These are phyloP conservation scores for Globisporangium mamillatum DNA, from an alignment of 352 stramenopile genomes.

Conservation along the genomic window DNA sequence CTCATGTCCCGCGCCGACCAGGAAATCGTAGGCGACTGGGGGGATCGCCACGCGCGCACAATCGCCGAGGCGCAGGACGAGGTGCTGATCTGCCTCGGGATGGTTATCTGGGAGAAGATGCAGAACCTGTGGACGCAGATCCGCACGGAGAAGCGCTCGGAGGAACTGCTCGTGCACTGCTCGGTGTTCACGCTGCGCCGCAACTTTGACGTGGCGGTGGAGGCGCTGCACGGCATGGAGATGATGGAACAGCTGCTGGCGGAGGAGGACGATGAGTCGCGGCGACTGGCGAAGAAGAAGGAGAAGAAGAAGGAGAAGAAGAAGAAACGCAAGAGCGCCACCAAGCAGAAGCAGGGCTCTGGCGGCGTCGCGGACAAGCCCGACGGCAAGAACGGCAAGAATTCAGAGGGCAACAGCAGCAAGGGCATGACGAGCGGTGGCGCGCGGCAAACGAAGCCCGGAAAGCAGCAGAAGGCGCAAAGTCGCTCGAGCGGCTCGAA, in stretches of 20 bases:
- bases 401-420: slow-evolving; percentile 17
- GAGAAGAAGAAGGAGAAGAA: slow-evolving; percentile 89
- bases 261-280: slow-evolving; percentile 80
- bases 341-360: slow-evolving; percentile 60
- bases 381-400: slow-evolving; percentile 22
- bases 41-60: slow-evolving; percentile 77
- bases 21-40: slow-evolving; percentile 80
- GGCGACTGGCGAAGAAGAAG: slow-evolving; percentile 78
- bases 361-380: slow-evolving; percentile 17
- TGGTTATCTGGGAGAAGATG: slow-evolving; percentile 89
- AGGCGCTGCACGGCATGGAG: slow-evolving; percentile 79
- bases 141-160: slow-evolving; percentile 68
- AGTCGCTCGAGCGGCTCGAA: slow-evolving; percentile 29
- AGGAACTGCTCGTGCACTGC: slow-evolving; percentile 81
- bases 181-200: slow-evolving; percentile 68
- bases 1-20: slow-evolving; percentile 83
- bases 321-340: slow-evolving; percentile 82
- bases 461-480: slow-evolving; percentile 19
- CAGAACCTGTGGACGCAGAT: slow-evolving; percentile 81
- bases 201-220: slow-evolving; percentile 83
- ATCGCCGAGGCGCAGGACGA: slow-evolving; percentile 86
- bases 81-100: slow-evolving; percentile 82
- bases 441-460: slow-evolving; percentile 23
- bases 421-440: slow-evolving; percentile 21
- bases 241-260: slow-evolving; percentile 87